phyloP scores from a whole-genome alignment of 2,329 filamentous ascomycete genomes.

The Helotiales sp. region DNA sequence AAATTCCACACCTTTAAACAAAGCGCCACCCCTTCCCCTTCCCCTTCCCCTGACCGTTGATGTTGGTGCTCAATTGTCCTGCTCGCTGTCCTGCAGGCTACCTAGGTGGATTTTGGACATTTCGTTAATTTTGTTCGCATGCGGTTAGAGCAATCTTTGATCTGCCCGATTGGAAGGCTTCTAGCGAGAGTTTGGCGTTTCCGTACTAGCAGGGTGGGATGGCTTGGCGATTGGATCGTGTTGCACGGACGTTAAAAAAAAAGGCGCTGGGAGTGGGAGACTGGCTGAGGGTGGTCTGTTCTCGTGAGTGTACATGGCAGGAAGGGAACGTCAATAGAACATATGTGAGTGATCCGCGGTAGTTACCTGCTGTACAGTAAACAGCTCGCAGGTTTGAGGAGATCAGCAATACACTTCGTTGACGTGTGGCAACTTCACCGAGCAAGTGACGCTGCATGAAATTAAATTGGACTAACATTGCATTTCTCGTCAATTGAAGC shows the following conservation, averaged over 20 bases:
- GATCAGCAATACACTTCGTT: not conserved
- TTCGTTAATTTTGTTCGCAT: conserved; percentile 41
- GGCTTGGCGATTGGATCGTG: conserved; percentile 6
- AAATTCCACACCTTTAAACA: too few relatives aligned
- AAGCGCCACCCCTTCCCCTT: too few relatives aligned
- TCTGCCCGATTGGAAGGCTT: conserved; percentile 30
- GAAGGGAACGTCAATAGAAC: not conserved
- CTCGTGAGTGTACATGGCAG: not conserved
- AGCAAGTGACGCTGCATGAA: not conserved
- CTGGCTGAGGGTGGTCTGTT: not conserved
- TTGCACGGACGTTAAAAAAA: conserved; percentile 14
- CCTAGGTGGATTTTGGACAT: too few relatives aligned
- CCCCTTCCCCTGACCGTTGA: too few relatives aligned
- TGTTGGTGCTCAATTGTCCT: not conserved
- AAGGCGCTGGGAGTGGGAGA: too few relatives aligned
- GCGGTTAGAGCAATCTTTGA: conserved; percentile 29
- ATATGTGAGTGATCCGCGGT: too few relatives aligned
- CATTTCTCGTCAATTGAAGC: not conserved
- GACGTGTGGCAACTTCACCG: not conserved
- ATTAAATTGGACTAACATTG: not conserved
- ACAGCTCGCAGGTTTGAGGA: not conserved
- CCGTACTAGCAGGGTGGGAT: not conserved
- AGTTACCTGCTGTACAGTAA: too few relatives aligned
- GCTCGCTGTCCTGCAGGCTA: too few relatives aligned
- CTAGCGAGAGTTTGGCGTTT: conserved; percentile 28